Evolutionary conservation across 768 basidiomycete genomes (phyloP).

Genomic region (Boletus rubroflammeus): DNA sequence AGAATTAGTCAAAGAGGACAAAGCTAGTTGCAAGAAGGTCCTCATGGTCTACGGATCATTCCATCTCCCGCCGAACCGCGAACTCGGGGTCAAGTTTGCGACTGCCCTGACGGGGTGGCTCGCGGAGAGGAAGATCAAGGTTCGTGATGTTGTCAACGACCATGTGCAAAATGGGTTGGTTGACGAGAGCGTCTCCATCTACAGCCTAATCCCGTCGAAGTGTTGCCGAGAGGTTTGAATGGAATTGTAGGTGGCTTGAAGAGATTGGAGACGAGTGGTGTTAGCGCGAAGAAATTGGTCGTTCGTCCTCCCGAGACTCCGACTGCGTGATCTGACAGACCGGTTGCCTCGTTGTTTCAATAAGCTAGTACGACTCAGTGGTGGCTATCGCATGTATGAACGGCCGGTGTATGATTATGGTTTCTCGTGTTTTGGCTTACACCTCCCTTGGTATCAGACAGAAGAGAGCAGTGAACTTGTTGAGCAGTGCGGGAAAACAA

Average conservation of each 20-base stretch:
- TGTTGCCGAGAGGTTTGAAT: constrained; percentile 36
- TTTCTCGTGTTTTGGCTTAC: neutral
- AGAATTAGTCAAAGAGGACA: neutral
- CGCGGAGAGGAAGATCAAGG: constrained; percentile 18
- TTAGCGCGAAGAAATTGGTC: constrained; percentile 41
- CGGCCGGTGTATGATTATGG: neutral
- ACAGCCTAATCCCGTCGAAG: constrained; percentile 37
- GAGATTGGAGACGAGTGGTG: constrained; percentile 23
- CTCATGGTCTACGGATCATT: constrained; percentile 10
- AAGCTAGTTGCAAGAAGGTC: neutral
- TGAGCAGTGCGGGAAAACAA: no score
- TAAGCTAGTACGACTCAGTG: neutral
- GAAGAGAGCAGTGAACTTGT: neutral
- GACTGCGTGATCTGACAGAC: neutral
- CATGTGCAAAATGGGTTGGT: neutral
- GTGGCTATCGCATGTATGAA: neutral
- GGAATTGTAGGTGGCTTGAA: constrained; percentile 33
- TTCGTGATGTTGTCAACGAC: neutral
- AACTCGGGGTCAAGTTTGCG: constrained; percentile 13
- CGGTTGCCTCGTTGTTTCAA: neutral
- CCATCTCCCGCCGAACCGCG: constrained; percentile 1
- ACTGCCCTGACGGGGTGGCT: constrained; percentile 14
- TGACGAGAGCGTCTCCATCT: neutral
- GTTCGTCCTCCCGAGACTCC: constrained; percentile 20
- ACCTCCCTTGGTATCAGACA: neutral